Evolutionary conservation across 73 alveolate genomes (phyloP).

Genomic region (Paramecium octaurelia): DNA sequence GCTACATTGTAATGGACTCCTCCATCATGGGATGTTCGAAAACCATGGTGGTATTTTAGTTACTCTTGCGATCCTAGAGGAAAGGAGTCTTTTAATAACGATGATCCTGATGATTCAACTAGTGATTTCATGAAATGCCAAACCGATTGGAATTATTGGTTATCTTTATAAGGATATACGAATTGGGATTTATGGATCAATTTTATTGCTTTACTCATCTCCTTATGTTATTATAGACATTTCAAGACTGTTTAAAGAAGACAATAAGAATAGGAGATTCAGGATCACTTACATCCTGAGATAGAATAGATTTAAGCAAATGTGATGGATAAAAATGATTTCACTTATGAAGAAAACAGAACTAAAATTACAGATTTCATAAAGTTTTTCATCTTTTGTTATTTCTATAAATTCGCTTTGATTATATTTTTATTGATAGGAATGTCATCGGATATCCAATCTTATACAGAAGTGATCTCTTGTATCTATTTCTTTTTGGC

Average conservation of each 20-base stretch:
- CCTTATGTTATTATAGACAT: background rate
- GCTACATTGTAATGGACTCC: slow-evolving; percentile 53
- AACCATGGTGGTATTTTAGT: slow-evolving; percentile 54
- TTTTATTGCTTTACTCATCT: background rate
- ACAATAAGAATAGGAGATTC: background rate
- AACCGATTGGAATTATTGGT: slow-evolving; percentile 58
- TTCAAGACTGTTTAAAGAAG: background rate
- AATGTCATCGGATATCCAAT: slow-evolving; percentile 26
- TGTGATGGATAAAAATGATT: slow-evolving; percentile 40
- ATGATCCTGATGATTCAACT: slow-evolving; percentile 21
- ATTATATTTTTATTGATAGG: slow-evolving; percentile 53
- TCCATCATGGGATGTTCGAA: slow-evolving; percentile 44
- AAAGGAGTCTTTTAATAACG: slow-evolving; percentile 30
- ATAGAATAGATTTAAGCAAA: background rate
- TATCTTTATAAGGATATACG: slow-evolving; percentile 47
- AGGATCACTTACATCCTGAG: background rate
- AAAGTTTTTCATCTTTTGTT: slow-evolving; percentile 56
- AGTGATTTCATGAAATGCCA: slow-evolving; percentile 45
- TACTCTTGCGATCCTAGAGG: slow-evolving; percentile 32
- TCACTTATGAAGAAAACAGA: slow-evolving; percentile 27
- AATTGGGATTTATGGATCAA: slow-evolving; percentile 39
- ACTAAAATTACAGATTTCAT: slow-evolving; percentile 4
- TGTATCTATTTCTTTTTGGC: slow-evolving; percentile 49
- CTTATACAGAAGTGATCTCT: slow-evolving; percentile 58
- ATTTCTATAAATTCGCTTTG: slow-evolving; percentile 54